Evolutionary conservation across 2,329 filamentous ascomycete species (phyloP), one percentile per base, ranked within the genome.

Genomic region (Aspergillus carbonarius): DNA sequence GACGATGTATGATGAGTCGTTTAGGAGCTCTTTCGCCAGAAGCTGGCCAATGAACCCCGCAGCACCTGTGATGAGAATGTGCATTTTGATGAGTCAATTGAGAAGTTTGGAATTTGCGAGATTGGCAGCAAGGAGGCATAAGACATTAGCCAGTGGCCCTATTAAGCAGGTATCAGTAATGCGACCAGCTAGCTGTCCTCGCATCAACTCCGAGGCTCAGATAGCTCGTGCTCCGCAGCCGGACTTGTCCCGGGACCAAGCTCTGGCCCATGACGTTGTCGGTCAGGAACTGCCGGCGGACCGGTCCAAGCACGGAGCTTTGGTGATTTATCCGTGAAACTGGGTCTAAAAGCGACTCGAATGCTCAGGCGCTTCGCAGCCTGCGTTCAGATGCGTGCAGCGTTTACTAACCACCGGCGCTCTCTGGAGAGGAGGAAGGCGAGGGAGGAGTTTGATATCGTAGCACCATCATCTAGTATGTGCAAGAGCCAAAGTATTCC

Each of bases 31-130:
- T 52, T 78, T 77, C 2, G 84, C 81, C 23, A 88, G 79, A 46
- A 83, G 79, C 70, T 88, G 85, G 67, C 86, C 85, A 58, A 89
- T 83, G 70, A 88, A 88, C 59, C 86, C 86, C 46, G 83, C 83
- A 7, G 81, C 85, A 5, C 86, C 86, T 9, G 86, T 88, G 66
- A 88, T 86, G 68, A 88, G 81, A 40, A 88, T 79, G 59, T 79
- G 74, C 76, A 78, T 79, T 35, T 54, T 66, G 48, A 17, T 25
- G n/a, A 9, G 15, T 12, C 23, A 59, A 54, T 35, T n/a, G 6
- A 48, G 7, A 17, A 34, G 20, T 10, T 12, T 44, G 20, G 39
- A 15, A 6, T 6, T 47, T 17, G n/a, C 4, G 25, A 15, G 10
- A n/a, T 2, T n/a, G 17, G 15, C 1, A 10, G n/a, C 7, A 23